Conservation (phyloP, 73 alveolate species). For the Paramecium octaurelia region DNA sequence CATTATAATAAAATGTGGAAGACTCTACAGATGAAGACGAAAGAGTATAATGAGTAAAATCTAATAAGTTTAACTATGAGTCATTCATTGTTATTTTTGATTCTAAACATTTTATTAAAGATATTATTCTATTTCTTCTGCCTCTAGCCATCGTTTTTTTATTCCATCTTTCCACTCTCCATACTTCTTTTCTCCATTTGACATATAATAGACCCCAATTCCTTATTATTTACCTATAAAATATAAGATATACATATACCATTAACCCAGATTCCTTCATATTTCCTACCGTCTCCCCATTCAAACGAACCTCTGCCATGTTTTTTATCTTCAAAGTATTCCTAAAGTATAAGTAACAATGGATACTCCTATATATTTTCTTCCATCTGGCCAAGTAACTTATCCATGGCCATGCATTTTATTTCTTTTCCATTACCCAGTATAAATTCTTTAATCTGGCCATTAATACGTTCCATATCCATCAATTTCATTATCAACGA, state of each 20-base stretch:
- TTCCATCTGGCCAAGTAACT: constrained; percentile 55
- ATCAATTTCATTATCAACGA: constrained; percentile 52
- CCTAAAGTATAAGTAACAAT: neutral
- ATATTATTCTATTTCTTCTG: constrained; percentile 52
- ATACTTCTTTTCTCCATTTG: constrained; percentile 57
- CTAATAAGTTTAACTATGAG: neutral
- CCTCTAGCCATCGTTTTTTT: constrained; percentile 58
- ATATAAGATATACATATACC: neutral
- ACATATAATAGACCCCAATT: constrained; percentile 50
- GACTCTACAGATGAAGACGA: neutral
- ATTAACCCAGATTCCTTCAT: constrained; percentile 66
- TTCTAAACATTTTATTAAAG: neutral
- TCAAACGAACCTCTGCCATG: constrained; percentile 62
- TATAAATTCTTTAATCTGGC: constrained; percentile 58
- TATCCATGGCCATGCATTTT: constrained; percentile 64
- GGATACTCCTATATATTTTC: constrained; percentile 52
- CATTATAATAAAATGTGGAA: neutral
- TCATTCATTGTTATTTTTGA: neutral
- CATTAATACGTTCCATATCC: constrained; percentile 54
- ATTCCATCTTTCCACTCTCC: constrained; percentile 68
- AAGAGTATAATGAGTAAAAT: neutral
- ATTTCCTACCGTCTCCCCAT: constrained; percentile 67
- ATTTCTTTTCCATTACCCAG: constrained; percentile 61
- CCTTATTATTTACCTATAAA: constrained; percentile 52
- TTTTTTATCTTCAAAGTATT: constrained; percentile 58